phyloP scores from a whole-genome alignment of 768 basidiomycete genomes.

The Boletus rufocinnamomeus region DNA sequence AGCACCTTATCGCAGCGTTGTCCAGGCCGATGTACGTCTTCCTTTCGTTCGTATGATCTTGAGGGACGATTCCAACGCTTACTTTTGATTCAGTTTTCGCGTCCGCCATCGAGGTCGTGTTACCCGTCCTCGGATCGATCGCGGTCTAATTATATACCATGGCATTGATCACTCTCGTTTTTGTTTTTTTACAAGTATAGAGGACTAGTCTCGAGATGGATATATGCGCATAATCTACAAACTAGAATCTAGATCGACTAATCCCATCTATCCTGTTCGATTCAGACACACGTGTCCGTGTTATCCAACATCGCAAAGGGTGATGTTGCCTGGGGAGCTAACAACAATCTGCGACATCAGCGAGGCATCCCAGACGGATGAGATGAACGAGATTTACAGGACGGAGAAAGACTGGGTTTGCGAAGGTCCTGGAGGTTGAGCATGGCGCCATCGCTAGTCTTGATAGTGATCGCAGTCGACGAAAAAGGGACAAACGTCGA shows the following conservation, averaged over 20 bases:
- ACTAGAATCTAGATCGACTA: not conserved
- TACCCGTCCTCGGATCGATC: conserved; percentile 28
- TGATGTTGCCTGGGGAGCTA: conserved; percentile 29
- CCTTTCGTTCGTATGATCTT: not conserved
- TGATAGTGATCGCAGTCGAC: conserved; percentile 21
- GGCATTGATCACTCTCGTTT: not conserved
- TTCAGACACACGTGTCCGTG: conserved; percentile 19
- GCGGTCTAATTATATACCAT: not conserved
- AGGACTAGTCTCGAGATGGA: not conserved
- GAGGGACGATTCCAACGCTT: not conserved
- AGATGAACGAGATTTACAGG: conserved; percentile 15
- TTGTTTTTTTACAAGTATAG: not conserved
- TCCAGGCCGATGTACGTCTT: conserved; percentile 25
- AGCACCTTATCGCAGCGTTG: conserved; percentile 20
- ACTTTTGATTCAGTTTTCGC: conserved; percentile 19
- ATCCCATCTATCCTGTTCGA: not conserved
- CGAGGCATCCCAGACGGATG: not conserved
- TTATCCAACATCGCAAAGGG: conserved; percentile 30
- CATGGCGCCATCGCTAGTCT: conserved; percentile 21
- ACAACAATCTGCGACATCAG: conserved; percentile 3
- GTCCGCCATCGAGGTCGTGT: conserved; percentile 27
- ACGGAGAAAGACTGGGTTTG: conserved; percentile 26
- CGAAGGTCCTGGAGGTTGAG: conserved; percentile 17
- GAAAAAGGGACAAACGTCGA: conserved; percentile 29
- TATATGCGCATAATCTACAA: too few relatives aligned